Percentiles rank a stretch among this genome's conserved stretches.
phyloP scores from a whole-genome alignment of 169 alveolate species.

The Plasmodium chabaudi region DNA sequence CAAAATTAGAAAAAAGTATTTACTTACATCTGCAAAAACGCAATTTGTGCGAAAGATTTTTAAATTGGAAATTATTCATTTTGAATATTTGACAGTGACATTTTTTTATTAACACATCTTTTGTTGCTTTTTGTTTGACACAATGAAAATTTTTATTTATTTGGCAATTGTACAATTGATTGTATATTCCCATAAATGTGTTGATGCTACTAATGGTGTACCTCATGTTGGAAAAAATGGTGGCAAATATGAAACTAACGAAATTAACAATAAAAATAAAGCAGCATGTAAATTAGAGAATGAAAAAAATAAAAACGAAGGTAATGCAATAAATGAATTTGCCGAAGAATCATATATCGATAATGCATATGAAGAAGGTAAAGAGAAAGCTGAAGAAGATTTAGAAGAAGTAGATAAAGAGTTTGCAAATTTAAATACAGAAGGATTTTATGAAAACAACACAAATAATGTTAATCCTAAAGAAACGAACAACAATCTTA shows the following conservation, averaged over 20 bases:
- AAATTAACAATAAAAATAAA: background rate
- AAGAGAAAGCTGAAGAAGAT: background rate
- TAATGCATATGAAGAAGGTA: background rate
- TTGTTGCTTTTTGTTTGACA: no score
- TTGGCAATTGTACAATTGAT: no score
- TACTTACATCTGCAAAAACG: no score
- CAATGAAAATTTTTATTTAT: no score
- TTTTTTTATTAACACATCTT: no score
- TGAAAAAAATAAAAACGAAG: background rate
- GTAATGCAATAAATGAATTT: background rate
- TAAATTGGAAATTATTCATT: no score
- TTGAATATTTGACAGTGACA: no score
- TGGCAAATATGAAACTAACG: background rate
- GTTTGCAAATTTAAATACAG: background rate
- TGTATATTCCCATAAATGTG: no score
- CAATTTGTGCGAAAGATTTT: no score
- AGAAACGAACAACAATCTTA: conserved; percentile 1
- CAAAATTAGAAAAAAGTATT: no score
- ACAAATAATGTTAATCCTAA: background rate
- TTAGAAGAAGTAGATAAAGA: conserved; percentile 1
- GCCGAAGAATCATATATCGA: conserved; percentile 6
- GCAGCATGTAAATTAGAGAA: background rate
- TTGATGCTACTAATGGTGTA: no score
- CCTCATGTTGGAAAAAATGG: no score
- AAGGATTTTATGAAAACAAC: background rate